Evolutionary conservation across 306 rosid species (phyloP).

Genomic region (Oemleria cerasiformis): DNA sequence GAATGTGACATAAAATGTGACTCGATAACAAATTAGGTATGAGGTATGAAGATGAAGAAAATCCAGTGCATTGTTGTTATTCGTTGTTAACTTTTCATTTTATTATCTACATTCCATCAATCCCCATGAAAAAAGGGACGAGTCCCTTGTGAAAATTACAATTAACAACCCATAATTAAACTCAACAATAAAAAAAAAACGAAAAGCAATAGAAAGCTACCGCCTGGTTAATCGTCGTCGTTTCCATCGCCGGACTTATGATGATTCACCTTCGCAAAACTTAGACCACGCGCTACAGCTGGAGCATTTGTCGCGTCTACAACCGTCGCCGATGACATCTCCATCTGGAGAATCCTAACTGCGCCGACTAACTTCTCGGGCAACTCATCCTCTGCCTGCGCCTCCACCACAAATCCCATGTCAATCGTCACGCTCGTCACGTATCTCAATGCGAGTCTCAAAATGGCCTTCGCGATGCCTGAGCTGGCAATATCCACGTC

Average conservation of each 20-base stretch:
- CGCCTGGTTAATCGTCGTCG: conserved; percentile 12
- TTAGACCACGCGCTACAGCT: conserved; percentile 37
- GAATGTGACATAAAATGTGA: not conserved
- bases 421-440: conserved; percentile 81
- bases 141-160: not conserved
- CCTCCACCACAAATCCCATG: conserved; percentile 90
- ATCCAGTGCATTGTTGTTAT: conserved; percentile 3
- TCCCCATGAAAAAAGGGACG: conserved; percentile 16
- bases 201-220: not conserved
- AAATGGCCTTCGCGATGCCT: conserved; percentile 73
- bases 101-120: conserved; percentile 12
- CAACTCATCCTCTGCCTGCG: conserved; percentile 77
- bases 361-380: conserved; percentile 84
- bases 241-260: conserved; percentile 34
- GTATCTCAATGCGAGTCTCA: conserved; percentile 74
- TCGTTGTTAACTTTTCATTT: conserved; percentile 8
- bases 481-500: conserved; percentile 94
- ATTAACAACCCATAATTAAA: conserved; percentile 6
- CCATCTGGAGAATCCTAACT: conserved; percentile 83
- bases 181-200: not conserved
- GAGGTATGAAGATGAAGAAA: not conserved
- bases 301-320: conserved; percentile 39
- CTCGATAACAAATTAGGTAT: too few relatives aligned
- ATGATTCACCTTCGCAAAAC: conserved; percentile 57
- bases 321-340: conserved; percentile 63